phyloP scores from a whole-genome alignment of 2,329 filamentous ascomycete genomes.

The Talaromyces funiculosus region DNA sequence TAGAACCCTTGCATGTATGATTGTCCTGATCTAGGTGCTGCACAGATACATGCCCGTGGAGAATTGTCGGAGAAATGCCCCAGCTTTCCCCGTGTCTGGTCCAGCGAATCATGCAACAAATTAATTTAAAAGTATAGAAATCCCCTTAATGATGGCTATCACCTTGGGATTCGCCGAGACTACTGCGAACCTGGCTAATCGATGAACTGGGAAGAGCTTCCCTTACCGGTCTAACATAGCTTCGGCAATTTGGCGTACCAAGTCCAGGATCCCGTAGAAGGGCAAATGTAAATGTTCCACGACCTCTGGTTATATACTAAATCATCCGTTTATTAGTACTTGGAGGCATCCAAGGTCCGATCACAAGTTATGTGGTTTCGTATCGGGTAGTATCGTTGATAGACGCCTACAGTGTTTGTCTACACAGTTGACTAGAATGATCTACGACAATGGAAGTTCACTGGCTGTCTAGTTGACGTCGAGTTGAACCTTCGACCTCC shows the following conservation, averaged over 20 bases:
- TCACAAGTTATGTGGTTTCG: not conserved
- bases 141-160: not conserved
- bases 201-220: not conserved
- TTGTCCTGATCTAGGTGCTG: not conserved
- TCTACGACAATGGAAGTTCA: not conserved
- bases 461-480: not conserved
- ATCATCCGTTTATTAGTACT: constrained; percentile 32
- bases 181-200: too few relatives aligned
- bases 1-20: not conserved
- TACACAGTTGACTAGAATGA: not conserved
- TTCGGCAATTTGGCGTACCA: not conserved
- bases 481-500: too few relatives aligned
- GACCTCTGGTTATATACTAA: constrained; percentile 35
- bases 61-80: not conserved
- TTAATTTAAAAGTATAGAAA: not conserved
- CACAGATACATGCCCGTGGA: not conserved
- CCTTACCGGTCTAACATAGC: not conserved
- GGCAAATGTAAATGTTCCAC: constrained; percentile 14
- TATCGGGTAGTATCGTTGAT: not conserved
- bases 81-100: not conserved
- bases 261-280: not conserved
- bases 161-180: not conserved
- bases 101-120: not conserved
- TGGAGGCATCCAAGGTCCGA: not conserved
- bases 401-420: not conserved